A percentile compares a stretch with the other conserved stretches of the same genome.
Evolutionary conservation across 2,329 filamentous ascomycete species (phyloP).

Genomic region (Neofusicoccum ribis): DNA sequence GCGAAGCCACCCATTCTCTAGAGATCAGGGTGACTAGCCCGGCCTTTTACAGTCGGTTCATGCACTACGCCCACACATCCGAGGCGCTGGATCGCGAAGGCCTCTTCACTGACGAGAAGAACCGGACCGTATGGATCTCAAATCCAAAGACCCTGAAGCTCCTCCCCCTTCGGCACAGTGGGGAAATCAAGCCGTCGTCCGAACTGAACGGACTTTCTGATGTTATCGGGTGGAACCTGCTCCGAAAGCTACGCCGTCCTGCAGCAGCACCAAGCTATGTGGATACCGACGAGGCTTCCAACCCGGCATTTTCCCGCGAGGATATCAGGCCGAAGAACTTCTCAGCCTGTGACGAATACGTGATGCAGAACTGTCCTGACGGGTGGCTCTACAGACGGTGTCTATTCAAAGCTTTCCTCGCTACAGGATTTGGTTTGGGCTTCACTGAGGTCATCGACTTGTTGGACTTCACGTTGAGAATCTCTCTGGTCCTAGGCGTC

Average conservation of each 20-base stretch:
- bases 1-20: conserved; percentile 39
- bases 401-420: conserved; percentile 44
- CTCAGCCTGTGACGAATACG: conserved; percentile 44
- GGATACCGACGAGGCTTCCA: neutral
- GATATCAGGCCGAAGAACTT: conserved; percentile 41
- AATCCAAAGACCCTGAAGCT: conserved; percentile 46
- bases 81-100: conserved; percentile 64
- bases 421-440: conserved; percentile 41
- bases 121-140: conserved; percentile 59
- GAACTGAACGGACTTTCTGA: conserved; percentile 21
- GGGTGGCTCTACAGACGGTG: conserved; percentile 38
- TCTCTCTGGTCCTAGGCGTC: neutral
- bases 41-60: conserved; percentile 66
- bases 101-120: conserved; percentile 53
- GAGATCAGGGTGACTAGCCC: conserved; percentile 64
- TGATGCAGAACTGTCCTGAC: conserved; percentile 24
- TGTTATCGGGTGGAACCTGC: conserved; percentile 38
- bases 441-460: conserved; percentile 35
- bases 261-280: conserved; percentile 41
- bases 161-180: conserved; percentile 38
- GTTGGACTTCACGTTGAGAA: conserved; percentile 29
- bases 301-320: conserved; percentile 24
- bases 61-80: conserved; percentile 62
- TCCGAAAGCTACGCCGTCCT: conserved; percentile 42
- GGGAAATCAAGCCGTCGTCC: conserved; percentile 5